These are phyloP conservation scores for Suhomyces kunorum DNA, from an alignment of 1,139 yeast species.

Conservation along the genomic window DNA sequence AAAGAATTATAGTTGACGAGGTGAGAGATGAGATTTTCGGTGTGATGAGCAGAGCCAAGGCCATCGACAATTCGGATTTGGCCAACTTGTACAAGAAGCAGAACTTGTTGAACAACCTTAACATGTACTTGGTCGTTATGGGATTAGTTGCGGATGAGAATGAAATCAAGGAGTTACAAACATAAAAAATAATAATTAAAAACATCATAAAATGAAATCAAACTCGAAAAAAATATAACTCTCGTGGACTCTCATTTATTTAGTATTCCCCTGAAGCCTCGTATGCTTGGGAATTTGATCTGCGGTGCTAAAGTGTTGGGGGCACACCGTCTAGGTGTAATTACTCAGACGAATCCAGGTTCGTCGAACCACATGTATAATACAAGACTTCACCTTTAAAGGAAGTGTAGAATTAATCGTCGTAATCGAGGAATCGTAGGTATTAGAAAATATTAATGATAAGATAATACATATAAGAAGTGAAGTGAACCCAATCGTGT, in stretches of 20 bases:
- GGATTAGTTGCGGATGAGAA: constrained; percentile 86
- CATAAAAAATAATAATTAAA: constrained; percentile 9
- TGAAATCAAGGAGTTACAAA: constrained; percentile 55
- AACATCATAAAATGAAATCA: neutral
- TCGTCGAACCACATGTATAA: constrained; percentile 5
- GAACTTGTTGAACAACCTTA: constrained; percentile 76
- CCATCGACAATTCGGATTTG: constrained; percentile 53
- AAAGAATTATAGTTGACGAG: constrained; percentile 91
- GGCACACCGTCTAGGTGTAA: neutral
- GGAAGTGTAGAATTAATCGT: neutral
- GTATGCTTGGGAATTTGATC: neutral
- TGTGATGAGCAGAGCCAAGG: constrained; percentile 80
- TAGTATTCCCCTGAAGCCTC: neutral
- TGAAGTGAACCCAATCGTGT: neutral
- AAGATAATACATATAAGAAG: neutral
- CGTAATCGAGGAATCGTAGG: too few species aligned
- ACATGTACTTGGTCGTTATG: constrained; percentile 92
- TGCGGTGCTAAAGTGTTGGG: constrained; percentile 1
- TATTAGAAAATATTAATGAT: too few species aligned
- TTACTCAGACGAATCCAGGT: neutral
- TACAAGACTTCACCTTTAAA: constrained; percentile 4
- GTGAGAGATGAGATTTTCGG: constrained; percentile 93
- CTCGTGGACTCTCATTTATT: constrained; percentile 1
- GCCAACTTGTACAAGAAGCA: constrained; percentile 59
- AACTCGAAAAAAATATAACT: neutral